A percentile compares a stretch with the other conserved stretches of the same genome.
Evolutionary conservation across 495 filamentous ascomycete species (phyloP).

Genomic region (Pseudevernia furfuracea): DNA sequence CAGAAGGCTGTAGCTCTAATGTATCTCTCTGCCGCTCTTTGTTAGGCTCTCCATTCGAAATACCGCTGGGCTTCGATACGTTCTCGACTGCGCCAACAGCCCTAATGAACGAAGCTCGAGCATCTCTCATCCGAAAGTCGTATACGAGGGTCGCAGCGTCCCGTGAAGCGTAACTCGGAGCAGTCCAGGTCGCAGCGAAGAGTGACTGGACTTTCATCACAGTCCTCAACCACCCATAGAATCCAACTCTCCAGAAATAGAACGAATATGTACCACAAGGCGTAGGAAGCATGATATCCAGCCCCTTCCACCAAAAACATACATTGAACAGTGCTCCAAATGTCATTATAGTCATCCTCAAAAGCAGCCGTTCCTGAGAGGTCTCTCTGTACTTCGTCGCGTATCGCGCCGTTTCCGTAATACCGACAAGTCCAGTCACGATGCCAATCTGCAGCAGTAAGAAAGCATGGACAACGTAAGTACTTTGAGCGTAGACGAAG

Average conservation of each 20-base stretch:
- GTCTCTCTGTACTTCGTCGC: constrained; percentile 13
- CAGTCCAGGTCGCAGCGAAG: constrained; percentile 2
- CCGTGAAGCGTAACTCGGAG: background rate
- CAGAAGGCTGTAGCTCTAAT: background rate
- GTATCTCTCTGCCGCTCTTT: background rate
- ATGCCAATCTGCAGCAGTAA: constrained; percentile 28
- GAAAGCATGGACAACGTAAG: constrained; percentile 16
- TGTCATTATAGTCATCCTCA: constrained; percentile 13
- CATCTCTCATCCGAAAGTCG: background rate
- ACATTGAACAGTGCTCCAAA: constrained; percentile 18
- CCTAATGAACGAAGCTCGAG: constrained; percentile 9
- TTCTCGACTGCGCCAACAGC: background rate
- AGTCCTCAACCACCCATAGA: constrained; percentile 23
- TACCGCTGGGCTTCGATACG: background rate
- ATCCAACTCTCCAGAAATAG: constrained; percentile 10
- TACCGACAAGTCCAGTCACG: constrained; percentile 7
- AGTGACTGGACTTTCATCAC: constrained; percentile 16
- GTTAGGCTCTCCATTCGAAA: background rate
- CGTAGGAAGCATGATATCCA: constrained; percentile 22
- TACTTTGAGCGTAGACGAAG: constrained; percentile 11
- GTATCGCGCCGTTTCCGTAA: constrained; percentile 16
- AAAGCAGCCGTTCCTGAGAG: constrained; percentile 12
- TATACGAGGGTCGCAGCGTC: background rate
- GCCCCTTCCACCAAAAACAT: constrained; percentile 25
- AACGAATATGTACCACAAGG: constrained; percentile 24